A percentile compares a stretch with the other conserved stretches of the same genome.
Conservation (phyloP, 176 grass and related monocot species). For the Carex parvula region DNA sequence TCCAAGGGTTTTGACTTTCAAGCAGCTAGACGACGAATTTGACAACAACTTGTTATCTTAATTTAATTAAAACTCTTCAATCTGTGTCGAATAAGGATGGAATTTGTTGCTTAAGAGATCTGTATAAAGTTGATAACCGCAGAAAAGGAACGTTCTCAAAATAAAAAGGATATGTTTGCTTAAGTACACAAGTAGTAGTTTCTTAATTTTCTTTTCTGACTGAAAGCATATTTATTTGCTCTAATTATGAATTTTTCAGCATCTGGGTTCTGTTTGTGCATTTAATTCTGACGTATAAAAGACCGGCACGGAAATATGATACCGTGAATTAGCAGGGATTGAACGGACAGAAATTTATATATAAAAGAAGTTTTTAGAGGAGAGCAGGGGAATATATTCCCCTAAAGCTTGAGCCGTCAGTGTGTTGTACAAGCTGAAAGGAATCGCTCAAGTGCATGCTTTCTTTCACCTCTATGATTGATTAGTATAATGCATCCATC, state of each 20-base stretch:
- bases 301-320: conserved; percentile 22
- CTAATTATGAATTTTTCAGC: not conserved
- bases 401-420: conserved; percentile 20
- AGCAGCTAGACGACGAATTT: not conserved
- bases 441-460: conserved; percentile 24
- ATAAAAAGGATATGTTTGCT: conserved; percentile 11
- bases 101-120: not conserved
- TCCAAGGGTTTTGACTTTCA: conserved; percentile 1
- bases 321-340: conserved; percentile 26
- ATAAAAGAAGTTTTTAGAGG: not conserved
- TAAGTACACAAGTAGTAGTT: not conserved
- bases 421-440: conserved; percentile 26
- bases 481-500: conserved; percentile 8
- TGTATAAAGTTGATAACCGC: not conserved
- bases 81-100: not conserved
- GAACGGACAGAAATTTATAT: not conserved
- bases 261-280: not conserved
- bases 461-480: conserved; percentile 28
- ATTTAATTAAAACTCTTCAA: conserved; percentile 7
- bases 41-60: not conserved
- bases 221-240: not conserved
- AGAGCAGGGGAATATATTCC: conserved; percentile 19
- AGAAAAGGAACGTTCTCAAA: not conserved
- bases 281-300: conserved; percentile 9
- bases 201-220: not conserved